phyloP scores from a whole-genome alignment of 805 yeast genomes.

The Vanderwaltozyma verrucispora region DNA sequence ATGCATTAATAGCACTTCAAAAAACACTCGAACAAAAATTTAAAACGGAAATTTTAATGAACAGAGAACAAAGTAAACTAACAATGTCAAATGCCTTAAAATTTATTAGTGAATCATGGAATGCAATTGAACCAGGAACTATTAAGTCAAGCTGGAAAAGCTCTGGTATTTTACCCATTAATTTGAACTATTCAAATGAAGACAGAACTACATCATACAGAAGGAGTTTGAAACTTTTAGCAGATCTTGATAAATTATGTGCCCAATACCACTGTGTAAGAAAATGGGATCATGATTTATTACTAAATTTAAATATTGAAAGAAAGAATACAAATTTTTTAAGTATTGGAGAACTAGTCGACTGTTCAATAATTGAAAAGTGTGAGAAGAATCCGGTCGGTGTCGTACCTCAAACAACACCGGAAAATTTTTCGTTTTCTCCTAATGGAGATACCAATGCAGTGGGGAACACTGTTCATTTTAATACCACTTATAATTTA shows the following conservation, averaged over 20 bases:
- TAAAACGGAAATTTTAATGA: slow-evolving; percentile 13
- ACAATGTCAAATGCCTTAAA: slow-evolving; percentile 48
- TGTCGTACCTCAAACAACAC: slow-evolving; percentile 3
- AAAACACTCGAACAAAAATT: slow-evolving; percentile 8
- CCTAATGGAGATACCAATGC: slow-evolving; percentile 1
- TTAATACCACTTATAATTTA: background rate
- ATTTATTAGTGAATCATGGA: slow-evolving; percentile 51
- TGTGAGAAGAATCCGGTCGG: slow-evolving; percentile 4
- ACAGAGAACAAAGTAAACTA: slow-evolving; percentile 34
- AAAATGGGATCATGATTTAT: slow-evolving; percentile 48
- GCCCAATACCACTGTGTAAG: slow-evolving; percentile 38
- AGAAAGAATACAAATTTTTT: slow-evolving; percentile 36
- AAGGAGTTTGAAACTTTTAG: slow-evolving; percentile 31
- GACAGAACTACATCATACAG: slow-evolving; percentile 25
- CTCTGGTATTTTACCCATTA: slow-evolving; percentile 32
- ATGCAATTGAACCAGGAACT: slow-evolving; percentile 28
- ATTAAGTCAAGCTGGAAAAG: slow-evolving; percentile 37
- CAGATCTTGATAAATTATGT: slow-evolving; percentile 36
- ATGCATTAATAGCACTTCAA: slow-evolving; percentile 26
- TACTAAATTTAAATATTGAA: slow-evolving; percentile 40
- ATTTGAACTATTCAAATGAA: slow-evolving; percentile 19
- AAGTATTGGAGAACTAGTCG: slow-evolving; percentile 51
- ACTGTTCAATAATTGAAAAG: slow-evolving; percentile 36
- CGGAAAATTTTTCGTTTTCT: slow-evolving; percentile 1
- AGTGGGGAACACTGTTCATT: no score